phyloP scores from a whole-genome alignment of 495 filamentous ascomycete species.

The Astrothelium macrocarpum region DNA sequence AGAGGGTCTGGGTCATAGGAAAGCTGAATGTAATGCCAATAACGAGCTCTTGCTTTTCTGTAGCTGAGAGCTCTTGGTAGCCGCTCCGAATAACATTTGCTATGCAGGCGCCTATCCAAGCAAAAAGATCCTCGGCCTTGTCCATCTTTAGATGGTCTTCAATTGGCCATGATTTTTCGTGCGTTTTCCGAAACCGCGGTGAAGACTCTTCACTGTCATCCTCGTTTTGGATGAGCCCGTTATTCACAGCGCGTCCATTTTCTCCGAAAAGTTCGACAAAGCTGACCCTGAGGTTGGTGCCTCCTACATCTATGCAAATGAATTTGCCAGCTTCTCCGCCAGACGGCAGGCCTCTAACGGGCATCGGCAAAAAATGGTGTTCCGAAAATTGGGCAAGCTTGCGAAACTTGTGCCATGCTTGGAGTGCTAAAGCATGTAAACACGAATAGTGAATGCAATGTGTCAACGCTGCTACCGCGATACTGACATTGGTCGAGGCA shows the following conservation, averaged over 20 bases:
- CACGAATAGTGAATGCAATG: neutral
- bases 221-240: neutral
- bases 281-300: conserved; percentile 69
- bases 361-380: conserved; percentile 70
- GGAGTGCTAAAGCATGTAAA: conserved; percentile 50
- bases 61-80: conserved; percentile 23
- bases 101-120: conserved; percentile 58
- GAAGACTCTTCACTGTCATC: conserved; percentile 21
- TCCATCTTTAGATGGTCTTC: conserved; percentile 69
- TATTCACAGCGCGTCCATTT: conserved; percentile 18
- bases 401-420: conserved; percentile 51
- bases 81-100: conserved; percentile 37
- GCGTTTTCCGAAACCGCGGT: conserved; percentile 43
- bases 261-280: conserved; percentile 61
- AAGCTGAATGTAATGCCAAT: conserved; percentile 63
- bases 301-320: conserved; percentile 71
- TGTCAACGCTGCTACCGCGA: neutral
- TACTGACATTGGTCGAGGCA: neutral
- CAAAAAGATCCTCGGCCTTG: conserved; percentile 50
- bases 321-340: conserved; percentile 58
- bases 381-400: conserved; percentile 54
- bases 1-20: conserved; percentile 54
- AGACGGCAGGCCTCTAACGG: conserved; percentile 60
- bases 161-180: conserved; percentile 71
- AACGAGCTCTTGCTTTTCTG: conserved; percentile 31